phyloP scores from a whole-genome alignment of 805 yeast species.

The Pichia gijzeniarum region DNA sequence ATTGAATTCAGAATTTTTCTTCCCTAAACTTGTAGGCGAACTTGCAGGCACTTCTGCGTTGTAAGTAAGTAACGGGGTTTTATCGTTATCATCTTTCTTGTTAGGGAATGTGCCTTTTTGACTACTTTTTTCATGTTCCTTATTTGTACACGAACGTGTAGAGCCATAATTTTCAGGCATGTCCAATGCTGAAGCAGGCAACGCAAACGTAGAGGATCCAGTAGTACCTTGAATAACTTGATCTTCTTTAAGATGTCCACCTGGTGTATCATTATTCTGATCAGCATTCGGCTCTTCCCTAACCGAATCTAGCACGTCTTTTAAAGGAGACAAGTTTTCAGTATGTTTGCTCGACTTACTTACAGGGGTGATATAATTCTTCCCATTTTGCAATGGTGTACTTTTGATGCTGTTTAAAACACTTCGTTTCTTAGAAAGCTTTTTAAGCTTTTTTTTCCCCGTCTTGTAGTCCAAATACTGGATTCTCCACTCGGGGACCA shows the following conservation, averaged over 20 bases:
- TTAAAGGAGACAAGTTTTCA: neutral
- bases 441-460: slow-evolving; percentile 36
- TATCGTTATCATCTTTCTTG: neutral
- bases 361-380: neutral
- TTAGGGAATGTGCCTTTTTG: neutral
- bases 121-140: neutral
- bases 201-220: neutral
- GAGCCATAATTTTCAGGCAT: slow-evolving; percentile 1
- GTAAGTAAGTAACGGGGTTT: slow-evolving; percentile 3
- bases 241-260: neutral
- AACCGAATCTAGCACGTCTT: neutral
- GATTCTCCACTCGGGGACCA: slow-evolving; percentile 86
- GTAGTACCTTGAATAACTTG: neutral
- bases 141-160: neutral
- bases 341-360: neutral
- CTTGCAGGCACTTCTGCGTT: neutral
- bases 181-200: slow-evolving; percentile 6
- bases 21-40: neutral
- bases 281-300: neutral
- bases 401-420: slow-evolving; percentile 5
- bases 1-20: neutral
- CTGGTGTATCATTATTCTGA: neutral
- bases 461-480: slow-evolving; percentile 68
- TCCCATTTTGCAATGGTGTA: neutral
- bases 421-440: slow-evolving; percentile 17